Conservation (phyloP, 495 filamentous ascomycete genomes). For the Neurospora sp. region DNA sequence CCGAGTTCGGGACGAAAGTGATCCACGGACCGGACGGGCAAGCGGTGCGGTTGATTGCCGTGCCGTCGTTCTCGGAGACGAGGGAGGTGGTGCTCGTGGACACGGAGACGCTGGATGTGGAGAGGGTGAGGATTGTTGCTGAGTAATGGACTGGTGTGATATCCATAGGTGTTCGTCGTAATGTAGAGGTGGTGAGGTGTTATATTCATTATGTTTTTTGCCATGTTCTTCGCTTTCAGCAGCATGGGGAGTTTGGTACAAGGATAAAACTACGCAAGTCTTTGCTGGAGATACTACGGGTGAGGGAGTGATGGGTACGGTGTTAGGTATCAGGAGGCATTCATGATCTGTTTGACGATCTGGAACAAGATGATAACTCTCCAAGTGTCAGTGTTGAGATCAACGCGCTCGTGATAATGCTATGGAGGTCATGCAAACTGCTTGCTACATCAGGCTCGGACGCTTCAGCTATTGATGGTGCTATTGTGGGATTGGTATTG, state of each 20-base stretch:
- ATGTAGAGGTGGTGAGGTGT: neutral
- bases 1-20: conserved; percentile 64
- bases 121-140: conserved; percentile 47
- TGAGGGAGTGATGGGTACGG: neutral
- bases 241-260: neutral
- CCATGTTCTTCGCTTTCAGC: neutral
- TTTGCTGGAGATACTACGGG: neutral
- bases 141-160: neutral
- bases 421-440: neutral
- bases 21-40: conserved; percentile 54
- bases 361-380: neutral
- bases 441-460: neutral
- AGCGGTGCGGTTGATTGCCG: conserved; percentile 59
- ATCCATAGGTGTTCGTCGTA: neutral
- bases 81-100: conserved; percentile 80
- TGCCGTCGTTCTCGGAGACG: conserved; percentile 75
- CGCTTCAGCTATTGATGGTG: neutral
- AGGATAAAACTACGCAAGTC: neutral
- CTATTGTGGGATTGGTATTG: neutral
- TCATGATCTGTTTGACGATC: neutral
- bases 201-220: neutral
- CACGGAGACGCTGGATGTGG: conserved; percentile 68
- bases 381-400: neutral
- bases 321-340: neutral
- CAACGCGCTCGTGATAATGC: neutral